Percentiles rank a stretch among this genome's conserved stretches.
These are phyloP conservation scores for Penicillium mononematosum DNA, from an alignment of 495 filamentous ascomycete species.

Conservation along the genomic window DNA sequence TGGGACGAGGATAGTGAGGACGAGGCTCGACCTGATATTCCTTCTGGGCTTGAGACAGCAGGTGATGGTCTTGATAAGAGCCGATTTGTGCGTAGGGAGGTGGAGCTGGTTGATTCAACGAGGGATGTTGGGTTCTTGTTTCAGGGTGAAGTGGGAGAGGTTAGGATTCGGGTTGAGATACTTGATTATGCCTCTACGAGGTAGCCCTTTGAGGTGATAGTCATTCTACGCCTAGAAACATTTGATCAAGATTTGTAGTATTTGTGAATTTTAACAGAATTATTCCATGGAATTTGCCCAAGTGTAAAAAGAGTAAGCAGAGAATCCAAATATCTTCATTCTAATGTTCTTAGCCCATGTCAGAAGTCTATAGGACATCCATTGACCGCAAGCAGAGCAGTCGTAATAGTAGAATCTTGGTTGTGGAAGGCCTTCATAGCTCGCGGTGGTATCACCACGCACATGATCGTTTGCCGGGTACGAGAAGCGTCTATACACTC, in stretches of 20 bases:
- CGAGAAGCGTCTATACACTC: too few relatives aligned
- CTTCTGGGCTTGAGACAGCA: background rate
- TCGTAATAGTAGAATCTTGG: too few relatives aligned
- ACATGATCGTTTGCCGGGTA: too few relatives aligned
- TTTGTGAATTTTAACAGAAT: too few relatives aligned
- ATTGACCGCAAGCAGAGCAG: too few relatives aligned
- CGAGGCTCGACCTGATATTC: conserved; percentile 26
- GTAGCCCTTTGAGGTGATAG: background rate
- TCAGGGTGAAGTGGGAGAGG: conserved; percentile 60
- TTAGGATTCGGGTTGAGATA: conserved; percentile 65
- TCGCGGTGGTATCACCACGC: too few relatives aligned
- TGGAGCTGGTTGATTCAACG: conserved; percentile 78
- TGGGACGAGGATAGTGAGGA: conserved; percentile 56
- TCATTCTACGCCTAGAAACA: background rate
- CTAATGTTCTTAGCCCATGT: too few relatives aligned
- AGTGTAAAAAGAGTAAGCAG: too few relatives aligned
- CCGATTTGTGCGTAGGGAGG: conserved; percentile 68
- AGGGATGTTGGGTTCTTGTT: conserved; percentile 79
- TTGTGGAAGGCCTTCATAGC: too few relatives aligned
- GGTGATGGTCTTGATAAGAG: conserved; percentile 33
- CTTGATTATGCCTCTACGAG: conserved; percentile 5
- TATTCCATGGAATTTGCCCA: too few relatives aligned
- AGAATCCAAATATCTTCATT: too few relatives aligned
- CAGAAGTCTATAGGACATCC: too few relatives aligned
- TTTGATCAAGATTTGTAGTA: background rate